phyloP scores from a whole-genome alignment of 345 rosid species.

The Camelina neglecta region DNA sequence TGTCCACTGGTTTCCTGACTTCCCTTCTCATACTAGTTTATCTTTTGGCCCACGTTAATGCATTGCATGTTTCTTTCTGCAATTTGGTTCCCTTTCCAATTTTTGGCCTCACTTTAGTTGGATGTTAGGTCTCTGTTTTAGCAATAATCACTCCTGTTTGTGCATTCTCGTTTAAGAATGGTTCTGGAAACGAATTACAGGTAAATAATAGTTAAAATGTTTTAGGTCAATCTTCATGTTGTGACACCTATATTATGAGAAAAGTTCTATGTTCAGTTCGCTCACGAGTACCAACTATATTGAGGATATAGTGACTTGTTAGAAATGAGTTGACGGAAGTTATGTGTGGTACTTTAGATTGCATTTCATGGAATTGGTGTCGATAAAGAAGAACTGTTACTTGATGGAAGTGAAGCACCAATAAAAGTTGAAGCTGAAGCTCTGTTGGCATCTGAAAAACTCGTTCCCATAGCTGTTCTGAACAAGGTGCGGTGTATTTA shows the following conservation, averaged over 20 bases:
- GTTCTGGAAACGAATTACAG: constrained; percentile 4
- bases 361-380: constrained; percentile 84
- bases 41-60: constrained; percentile 12
- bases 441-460: constrained; percentile 72
- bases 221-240: constrained; percentile 12
- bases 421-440: constrained; percentile 82
- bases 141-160: not conserved
- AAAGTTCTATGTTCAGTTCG: constrained; percentile 25
- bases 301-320: constrained; percentile 18
- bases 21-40: constrained; percentile 6
- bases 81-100: constrained; percentile 4
- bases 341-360: constrained; percentile 53
- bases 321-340: constrained; percentile 28
- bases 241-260: constrained; percentile 5
- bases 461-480: constrained; percentile 74
- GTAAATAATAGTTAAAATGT: not conserved
- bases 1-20: constrained; percentile 18
- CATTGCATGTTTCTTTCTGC: constrained; percentile 14
- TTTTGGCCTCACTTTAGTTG: constrained; percentile 26
- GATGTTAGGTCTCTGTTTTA: constrained; percentile 24
- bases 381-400: constrained; percentile 74
- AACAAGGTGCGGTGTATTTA: constrained; percentile 63
- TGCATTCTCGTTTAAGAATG: constrained; percentile 10
- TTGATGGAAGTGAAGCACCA: constrained; percentile 99
- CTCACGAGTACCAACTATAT: constrained; percentile 9